Percentiles rank a stretch among this genome's conserved stretches.
phyloP scores from a whole-genome alignment of 2,329 filamentous ascomycete genomes.

The Akanthomyces muscarius region DNA sequence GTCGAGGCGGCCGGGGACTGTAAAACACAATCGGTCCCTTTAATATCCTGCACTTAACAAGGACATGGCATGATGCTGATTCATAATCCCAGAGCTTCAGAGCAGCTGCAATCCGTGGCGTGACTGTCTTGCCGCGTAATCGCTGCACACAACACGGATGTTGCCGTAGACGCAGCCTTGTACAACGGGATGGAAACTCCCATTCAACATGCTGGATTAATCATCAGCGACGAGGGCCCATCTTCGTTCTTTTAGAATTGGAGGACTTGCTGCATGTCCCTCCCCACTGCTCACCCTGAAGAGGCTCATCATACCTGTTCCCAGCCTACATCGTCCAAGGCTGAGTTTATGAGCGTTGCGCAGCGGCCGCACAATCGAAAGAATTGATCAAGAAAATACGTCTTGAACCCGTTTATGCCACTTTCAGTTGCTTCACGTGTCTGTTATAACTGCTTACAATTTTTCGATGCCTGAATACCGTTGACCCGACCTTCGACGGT shows the following conservation, averaged over 20 bases:
- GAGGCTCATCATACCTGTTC: not conserved
- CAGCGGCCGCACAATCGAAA: not conserved
- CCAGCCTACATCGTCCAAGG: not conserved
- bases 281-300: not conserved
- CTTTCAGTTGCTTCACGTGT: not conserved
- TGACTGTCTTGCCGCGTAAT: no score
- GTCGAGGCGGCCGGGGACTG: not conserved
- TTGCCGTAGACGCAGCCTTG: no score
- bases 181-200: no score
- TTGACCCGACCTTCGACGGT: not conserved
- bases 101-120: not conserved
- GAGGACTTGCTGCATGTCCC: no score
- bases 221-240: no score
- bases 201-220: no score
- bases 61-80: no score
- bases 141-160: no score
- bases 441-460: not conserved
- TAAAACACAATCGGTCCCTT: not conserved
- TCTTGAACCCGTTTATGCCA: no score
- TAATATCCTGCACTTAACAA: not conserved
- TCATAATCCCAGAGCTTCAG: no score
- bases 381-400: not conserved
- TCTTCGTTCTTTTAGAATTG: no score
- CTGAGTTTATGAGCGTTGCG: not conserved
- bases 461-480: not conserved